Percentiles rank a stretch among this genome's conserved stretches.
phyloP scores from a whole-genome alignment of 345 rosid genomes.

The Lepidium africanum region DNA sequence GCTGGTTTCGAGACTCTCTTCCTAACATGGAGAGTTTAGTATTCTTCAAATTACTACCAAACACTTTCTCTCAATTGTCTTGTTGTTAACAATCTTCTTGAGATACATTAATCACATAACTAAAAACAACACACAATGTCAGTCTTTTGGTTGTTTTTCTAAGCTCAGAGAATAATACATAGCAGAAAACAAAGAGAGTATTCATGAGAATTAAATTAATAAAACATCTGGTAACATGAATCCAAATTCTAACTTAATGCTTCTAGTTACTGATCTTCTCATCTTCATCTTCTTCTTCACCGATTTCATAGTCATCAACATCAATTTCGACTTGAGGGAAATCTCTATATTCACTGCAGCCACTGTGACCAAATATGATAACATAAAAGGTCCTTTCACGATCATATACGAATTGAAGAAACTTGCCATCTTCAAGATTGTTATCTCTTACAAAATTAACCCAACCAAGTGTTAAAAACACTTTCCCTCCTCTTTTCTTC shows the following conservation, averaged over 20 bases:
- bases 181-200: not conserved
- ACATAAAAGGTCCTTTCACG: not conserved
- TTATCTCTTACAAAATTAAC: constrained; percentile 3
- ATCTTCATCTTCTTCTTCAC: not conserved
- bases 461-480: constrained; percentile 15
- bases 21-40: not conserved
- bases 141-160: not conserved
- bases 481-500: not conserved
- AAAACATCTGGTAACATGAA: not conserved
- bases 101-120: too few species aligned
- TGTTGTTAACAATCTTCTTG: not conserved
- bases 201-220: not conserved
- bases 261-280: not conserved
- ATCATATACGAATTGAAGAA: constrained; percentile 13
- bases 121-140: too few species aligned
- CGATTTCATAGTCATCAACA: constrained; percentile 5
- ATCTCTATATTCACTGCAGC: not conserved
- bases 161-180: not conserved
- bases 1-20: not conserved
- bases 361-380: not conserved
- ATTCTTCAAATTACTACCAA: not conserved
- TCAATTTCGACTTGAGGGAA: constrained; percentile 1
- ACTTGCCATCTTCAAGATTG: constrained; percentile 21
- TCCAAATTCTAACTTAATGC: not conserved
- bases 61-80: not conserved